phyloP scores from a whole-genome alignment of 345 rosid genomes.

The Linum trigynum region DNA sequence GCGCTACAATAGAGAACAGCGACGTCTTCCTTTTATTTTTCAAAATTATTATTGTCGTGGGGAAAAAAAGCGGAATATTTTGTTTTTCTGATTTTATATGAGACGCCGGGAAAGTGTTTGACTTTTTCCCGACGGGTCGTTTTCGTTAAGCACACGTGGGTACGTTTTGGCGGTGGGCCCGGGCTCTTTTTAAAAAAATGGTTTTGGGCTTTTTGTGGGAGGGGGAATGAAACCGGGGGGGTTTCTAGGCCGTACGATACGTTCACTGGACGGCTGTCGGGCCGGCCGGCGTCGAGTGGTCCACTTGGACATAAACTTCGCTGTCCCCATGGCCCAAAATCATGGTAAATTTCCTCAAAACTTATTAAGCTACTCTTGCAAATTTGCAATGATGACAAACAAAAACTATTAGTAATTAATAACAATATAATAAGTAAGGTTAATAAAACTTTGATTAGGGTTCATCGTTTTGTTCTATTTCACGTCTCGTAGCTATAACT shows the following conservation, averaged over 20 bases:
- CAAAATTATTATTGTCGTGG: not conserved
- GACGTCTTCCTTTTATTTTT: too few relatives aligned
- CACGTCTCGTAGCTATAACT: too few relatives aligned
- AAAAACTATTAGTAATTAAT: too few relatives aligned
- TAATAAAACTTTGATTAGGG: too few relatives aligned
- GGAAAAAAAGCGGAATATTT: not conserved
- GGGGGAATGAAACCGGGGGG: conserved; percentile 11
- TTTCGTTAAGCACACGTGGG: conserved; percentile 37
- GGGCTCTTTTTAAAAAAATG: not conserved
- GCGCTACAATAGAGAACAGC: not conserved
- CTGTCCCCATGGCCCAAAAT: too few relatives aligned
- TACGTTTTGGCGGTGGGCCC: conserved; percentile 3
- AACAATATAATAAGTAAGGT: too few relatives aligned
- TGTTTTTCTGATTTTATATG: too few relatives aligned
- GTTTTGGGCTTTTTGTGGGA: not conserved
- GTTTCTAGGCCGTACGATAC: conserved; percentile 31
- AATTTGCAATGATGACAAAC: too few relatives aligned
- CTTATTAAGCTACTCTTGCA: too few relatives aligned
- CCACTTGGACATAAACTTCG: too few relatives aligned
- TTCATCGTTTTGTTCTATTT: too few relatives aligned
- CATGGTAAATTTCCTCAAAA: too few relatives aligned
- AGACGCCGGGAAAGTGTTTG: conserved; percentile 16
- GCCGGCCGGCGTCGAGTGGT: not conserved
- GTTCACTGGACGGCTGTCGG: conserved; percentile 34
- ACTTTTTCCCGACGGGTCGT: conserved; percentile 29